Percentiles rank a stretch among this genome's conserved stretches.
phyloP scores from a whole-genome alignment of 371 early-diverging fungal species.

The Mortierella sp. region DNA sequence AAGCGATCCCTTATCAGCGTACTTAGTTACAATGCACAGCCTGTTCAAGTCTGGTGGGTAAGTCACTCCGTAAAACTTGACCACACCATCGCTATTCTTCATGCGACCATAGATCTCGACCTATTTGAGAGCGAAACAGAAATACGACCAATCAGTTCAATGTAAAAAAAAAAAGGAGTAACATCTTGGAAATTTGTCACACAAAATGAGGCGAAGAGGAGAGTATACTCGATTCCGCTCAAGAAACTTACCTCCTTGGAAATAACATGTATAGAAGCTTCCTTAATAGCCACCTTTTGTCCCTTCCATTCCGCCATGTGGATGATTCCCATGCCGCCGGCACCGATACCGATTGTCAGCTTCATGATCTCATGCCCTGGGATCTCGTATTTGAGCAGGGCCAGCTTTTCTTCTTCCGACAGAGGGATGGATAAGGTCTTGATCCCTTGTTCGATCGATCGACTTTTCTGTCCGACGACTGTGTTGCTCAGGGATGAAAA shows the following conservation, averaged over 20 bases:
- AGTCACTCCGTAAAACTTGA: slow-evolving; percentile 45
- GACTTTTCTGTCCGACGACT: not conserved
- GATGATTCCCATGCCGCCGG: slow-evolving; percentile 48
- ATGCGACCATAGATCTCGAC: slow-evolving; percentile 50
- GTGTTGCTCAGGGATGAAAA: slow-evolving; percentile 9
- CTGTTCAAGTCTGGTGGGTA: slow-evolving; percentile 31
- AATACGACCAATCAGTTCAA: too few relatives aligned
- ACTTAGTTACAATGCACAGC: slow-evolving; percentile 51
- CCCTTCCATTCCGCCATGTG: slow-evolving; percentile 44
- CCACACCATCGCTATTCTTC: slow-evolving; percentile 37
- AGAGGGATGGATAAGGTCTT: not conserved
- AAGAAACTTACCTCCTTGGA: slow-evolving; percentile 34
- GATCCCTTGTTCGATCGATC: not conserved
- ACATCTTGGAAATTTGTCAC: not conserved
- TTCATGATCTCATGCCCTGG: slow-evolving; percentile 39
- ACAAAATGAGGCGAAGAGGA: not conserved
- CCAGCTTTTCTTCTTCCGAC: too few relatives aligned
- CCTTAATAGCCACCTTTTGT: slow-evolving; percentile 44
- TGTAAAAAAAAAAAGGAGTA: not conserved
- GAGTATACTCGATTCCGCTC: too few relatives aligned
- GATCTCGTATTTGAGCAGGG: slow-evolving; percentile 32
- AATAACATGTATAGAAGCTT: slow-evolving; percentile 29
- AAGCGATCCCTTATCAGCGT: slow-evolving; percentile 47
- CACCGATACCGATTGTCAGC: slow-evolving; percentile 37
- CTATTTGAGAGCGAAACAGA: too few relatives aligned